Percentiles rank a stretch among this genome's conserved stretches.
Evolutionary conservation across 768 basidiomycete genomes (phyloP).

Genomic region (Mycena amicta): DNA sequence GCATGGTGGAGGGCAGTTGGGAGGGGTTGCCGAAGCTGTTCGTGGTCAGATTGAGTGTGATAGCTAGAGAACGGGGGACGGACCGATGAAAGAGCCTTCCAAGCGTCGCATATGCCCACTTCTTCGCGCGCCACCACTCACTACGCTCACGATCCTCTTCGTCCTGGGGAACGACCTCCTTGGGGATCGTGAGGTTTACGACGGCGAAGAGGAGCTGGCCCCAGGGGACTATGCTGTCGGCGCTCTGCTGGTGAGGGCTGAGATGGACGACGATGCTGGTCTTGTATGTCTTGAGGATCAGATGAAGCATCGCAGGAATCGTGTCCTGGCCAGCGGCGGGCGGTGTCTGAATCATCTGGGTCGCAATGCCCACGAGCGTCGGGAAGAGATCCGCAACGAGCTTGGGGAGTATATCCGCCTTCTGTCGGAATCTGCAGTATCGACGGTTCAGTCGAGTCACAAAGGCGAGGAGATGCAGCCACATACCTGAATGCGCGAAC

Average conservation of each 20-base stretch:
- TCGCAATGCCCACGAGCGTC: slow-evolving; percentile 72
- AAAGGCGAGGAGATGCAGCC: background rate
- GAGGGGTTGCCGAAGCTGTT: slow-evolving; percentile 82
- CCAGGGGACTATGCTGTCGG: slow-evolving; percentile 84
- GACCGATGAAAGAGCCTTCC: slow-evolving; percentile 79
- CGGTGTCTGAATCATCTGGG: slow-evolving; percentile 64
- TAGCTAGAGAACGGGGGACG: slow-evolving; percentile 1
- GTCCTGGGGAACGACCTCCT: slow-evolving; percentile 66
- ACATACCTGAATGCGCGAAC: slow-evolving; percentile 75
- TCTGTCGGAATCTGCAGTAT: slow-evolving; percentile 65
- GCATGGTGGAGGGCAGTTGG: slow-evolving; percentile 75
- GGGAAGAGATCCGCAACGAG: slow-evolving; percentile 72
- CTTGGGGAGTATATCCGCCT: slow-evolving; percentile 56
- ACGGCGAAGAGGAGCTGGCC: slow-evolving; percentile 80
- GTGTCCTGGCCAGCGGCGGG: slow-evolving; percentile 63
- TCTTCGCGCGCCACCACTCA: slow-evolving; percentile 93
- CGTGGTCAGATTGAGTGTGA: background rate
- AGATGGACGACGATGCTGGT: slow-evolving; percentile 78
- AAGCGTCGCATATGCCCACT: slow-evolving; percentile 87
- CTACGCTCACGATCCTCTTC: slow-evolving; percentile 75
- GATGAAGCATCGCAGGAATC: slow-evolving; percentile 80
- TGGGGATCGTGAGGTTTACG: slow-evolving; percentile 70
- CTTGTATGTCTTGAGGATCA: slow-evolving; percentile 87
- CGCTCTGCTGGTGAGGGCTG: slow-evolving; percentile 70
- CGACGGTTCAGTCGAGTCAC: background rate